A percentile compares a stretch with the other conserved stretches of the same genome.
These are phyloP conservation scores for Chaetomium globosum DNA, from an alignment of 2,329 filamentous ascomycete species.

Conservation along the genomic window DNA sequence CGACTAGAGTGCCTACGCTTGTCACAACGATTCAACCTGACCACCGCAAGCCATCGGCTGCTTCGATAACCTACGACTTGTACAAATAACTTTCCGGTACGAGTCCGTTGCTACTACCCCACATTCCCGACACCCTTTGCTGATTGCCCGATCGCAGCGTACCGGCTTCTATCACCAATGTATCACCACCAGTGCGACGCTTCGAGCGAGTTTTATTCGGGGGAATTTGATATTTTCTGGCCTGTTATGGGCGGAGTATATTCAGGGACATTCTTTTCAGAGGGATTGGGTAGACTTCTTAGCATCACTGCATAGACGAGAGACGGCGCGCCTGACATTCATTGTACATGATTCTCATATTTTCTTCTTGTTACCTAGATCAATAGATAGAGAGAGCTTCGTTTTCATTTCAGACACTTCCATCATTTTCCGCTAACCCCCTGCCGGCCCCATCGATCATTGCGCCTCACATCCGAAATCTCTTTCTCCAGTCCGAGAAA, in stretches of 20 bases:
- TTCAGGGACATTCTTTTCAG: not conserved
- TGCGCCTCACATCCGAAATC: not conserved
- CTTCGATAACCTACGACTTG: not conserved
- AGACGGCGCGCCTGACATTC: not conserved
- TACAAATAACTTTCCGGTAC: not conserved
- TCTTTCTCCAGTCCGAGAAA: not conserved
- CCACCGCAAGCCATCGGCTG: not conserved
- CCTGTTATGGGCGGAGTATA: no score
- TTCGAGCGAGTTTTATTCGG: not conserved
- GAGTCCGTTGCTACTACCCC: not conserved
- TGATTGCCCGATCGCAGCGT: not conserved
- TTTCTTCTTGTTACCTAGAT: not conserved
- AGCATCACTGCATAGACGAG: not conserved
- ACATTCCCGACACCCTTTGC: not conserved
- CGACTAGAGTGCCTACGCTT: not conserved
- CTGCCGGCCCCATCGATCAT: not conserved
- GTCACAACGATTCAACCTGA: not conserved
- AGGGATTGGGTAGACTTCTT: not conserved
- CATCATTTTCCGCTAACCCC: not conserved
- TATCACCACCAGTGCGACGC: not conserved
- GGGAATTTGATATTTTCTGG: no score
- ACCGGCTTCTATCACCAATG: not conserved
- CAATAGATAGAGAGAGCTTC: not conserved
- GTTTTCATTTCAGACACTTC: not conserved
- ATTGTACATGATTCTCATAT: not conserved